phyloP scores from a whole-genome alignment of 805 yeast species.

The Sungouiella thailandica region DNA sequence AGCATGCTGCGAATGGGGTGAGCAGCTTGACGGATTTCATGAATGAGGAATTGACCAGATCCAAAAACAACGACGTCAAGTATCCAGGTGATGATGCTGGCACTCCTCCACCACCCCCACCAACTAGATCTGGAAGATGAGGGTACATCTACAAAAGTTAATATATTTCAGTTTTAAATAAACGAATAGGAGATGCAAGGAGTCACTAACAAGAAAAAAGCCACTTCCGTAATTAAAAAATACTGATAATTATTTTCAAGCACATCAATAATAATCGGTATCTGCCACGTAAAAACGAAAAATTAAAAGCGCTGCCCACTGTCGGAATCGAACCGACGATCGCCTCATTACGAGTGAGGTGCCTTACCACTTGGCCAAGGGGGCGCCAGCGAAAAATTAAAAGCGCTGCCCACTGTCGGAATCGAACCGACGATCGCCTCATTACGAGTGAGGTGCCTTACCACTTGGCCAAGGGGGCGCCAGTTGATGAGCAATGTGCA shows the following conservation, averaged over 20 bases:
- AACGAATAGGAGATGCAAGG: not conserved
- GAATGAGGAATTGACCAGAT: constrained; percentile 41
- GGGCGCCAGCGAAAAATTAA: no score
- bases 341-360: constrained; percentile 53
- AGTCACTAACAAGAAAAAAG: no score
- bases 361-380: constrained; percentile 54
- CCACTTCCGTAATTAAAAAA: no score
- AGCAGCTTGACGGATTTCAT: constrained; percentile 33
- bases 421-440: constrained; percentile 52
- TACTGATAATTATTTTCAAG: no score
- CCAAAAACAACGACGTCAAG: constrained; percentile 30
- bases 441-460: constrained; percentile 53
- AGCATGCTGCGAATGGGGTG: constrained; percentile 15
- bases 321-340: constrained; percentile 52
- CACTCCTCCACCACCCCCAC: constrained; percentile 18
- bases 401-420: constrained; percentile 49
- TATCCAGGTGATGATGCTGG: constrained; percentile 1
- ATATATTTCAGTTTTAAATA: not conserved
- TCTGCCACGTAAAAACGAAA: no score
- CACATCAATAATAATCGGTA: no score
- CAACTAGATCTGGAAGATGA: constrained; percentile 10
- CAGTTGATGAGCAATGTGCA: not conserved
- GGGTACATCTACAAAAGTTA: not conserved
- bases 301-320: constrained; percentile 46
- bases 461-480: constrained; percentile 51